A percentile compares a stretch with the other conserved stretches of the same genome.
Conservation (phyloP, 1,139 yeast genomes). For the Lodderomyces parapsilosis region DNA sequence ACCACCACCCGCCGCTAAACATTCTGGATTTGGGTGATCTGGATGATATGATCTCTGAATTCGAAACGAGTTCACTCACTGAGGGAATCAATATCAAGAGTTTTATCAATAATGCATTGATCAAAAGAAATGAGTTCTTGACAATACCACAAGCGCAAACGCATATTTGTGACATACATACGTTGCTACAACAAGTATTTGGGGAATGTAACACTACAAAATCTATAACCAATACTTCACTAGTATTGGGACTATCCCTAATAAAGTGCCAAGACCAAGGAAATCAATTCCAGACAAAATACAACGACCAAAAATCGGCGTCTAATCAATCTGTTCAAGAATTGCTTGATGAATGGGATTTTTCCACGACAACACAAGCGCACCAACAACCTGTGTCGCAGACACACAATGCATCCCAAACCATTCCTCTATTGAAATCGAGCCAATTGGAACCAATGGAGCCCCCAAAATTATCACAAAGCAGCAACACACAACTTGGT, state of each 20-base stretch:
- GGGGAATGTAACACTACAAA: not conserved
- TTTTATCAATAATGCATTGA: conserved; percentile 12
- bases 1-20: conserved; percentile 21
- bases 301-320: conserved; percentile 13
- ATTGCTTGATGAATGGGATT: conserved; percentile 30
- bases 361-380: not conserved
- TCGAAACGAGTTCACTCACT: conserved; percentile 33
- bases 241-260: conserved; percentile 25
- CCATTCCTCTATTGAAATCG: not conserved
- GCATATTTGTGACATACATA: conserved; percentile 12
- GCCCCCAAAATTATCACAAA: conserved; percentile 1
- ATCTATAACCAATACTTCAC: conserved; percentile 9
- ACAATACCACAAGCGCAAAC: conserved; percentile 4
- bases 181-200: conserved; percentile 6
- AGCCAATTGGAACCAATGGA: not conserved
- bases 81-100: conserved; percentile 22
- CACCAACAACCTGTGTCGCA: conserved; percentile 7
- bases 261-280: conserved; percentile 22
- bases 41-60: conserved; percentile 51
- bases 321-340: conserved; percentile 22
- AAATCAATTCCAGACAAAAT: conserved; percentile 12
- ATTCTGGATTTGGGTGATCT: conserved; percentile 40
- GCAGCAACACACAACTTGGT: conserved; percentile 2
- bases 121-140: conserved; percentile 8
- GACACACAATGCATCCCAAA: not conserved